Percentiles rank a stretch among this genome's conserved stretches.
These are phyloP conservation scores for Corchorus olitorius DNA, from an alignment of 345 rosid genomes.

Conservation along the genomic window DNA sequence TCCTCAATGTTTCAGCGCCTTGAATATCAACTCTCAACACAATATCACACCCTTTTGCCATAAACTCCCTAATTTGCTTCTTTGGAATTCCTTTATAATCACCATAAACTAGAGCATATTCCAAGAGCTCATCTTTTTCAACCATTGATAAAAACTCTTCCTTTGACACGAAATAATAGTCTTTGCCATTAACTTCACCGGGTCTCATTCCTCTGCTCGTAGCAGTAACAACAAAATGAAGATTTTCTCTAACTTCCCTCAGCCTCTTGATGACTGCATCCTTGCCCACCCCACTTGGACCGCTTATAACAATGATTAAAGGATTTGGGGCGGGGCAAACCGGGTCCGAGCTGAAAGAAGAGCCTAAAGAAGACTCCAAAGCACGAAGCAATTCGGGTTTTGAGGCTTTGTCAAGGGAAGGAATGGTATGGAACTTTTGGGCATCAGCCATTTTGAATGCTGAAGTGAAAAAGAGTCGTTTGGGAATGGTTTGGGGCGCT, in stretches of 20 bases:
- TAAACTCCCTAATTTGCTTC: constrained; percentile 73
- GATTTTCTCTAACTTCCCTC: constrained; percentile 50
- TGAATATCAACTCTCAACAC: constrained; percentile 91
- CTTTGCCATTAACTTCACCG: constrained; percentile 82
- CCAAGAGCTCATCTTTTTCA: constrained; percentile 70
- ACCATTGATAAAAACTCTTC: constrained; percentile 74
- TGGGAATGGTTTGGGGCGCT: constrained; percentile 21
- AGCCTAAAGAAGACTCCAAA: constrained; percentile 67
- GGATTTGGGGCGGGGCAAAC: constrained; percentile 57
- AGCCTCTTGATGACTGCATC: constrained; percentile 80
- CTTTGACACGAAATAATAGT: constrained; percentile 73
- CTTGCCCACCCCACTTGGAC: constrained; percentile 95
- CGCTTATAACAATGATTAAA: constrained; percentile 72
- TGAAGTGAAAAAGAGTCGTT: constrained; percentile 31
- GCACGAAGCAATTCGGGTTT: constrained; percentile 65
- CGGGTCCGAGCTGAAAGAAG: constrained; percentile 48
- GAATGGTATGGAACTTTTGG: constrained; percentile 40
- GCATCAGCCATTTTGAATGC: constrained; percentile 53
- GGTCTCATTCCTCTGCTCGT: constrained; percentile 73
- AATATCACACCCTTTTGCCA: constrained; percentile 70
- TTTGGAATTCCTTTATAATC: constrained; percentile 92
- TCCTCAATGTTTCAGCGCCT: constrained; percentile 77
- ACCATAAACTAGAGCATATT: constrained; percentile 88
- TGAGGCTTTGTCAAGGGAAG: constrained; percentile 47
- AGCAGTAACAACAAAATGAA: constrained; percentile 90